Percentiles rank a stretch among this genome's conserved stretches.
Evolutionary conservation across 2,329 filamentous ascomycete species (phyloP).

Genomic region (Beauveria sp.): DNA sequence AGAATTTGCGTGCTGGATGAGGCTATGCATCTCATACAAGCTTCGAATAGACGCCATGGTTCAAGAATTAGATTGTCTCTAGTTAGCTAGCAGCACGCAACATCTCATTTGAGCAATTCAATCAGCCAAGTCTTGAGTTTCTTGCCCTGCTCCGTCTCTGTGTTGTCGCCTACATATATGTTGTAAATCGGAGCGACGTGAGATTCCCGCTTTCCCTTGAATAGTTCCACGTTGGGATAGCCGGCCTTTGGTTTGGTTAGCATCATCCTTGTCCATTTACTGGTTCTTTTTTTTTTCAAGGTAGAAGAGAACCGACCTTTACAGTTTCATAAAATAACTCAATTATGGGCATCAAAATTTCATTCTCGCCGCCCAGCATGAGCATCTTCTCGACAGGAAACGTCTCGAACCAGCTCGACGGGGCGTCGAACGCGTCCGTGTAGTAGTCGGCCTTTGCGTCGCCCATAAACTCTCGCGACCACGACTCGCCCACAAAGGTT

Average conservation of each 20-base stretch:
- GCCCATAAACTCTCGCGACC: slow-evolving; percentile 13
- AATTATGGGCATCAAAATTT: slow-evolving; percentile 16
- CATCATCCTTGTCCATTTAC: neutral
- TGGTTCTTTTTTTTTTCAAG: neutral
- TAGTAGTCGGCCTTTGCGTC: slow-evolving; percentile 14
- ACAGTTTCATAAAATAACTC: slow-evolving; percentile 15
- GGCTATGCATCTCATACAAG: no score
- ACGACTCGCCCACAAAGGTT: slow-evolving; percentile 10
- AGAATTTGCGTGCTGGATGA: no score
- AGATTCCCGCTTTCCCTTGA: slow-evolving; percentile 15
- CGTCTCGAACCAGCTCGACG: slow-evolving; percentile 16
- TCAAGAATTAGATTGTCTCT: neutral
- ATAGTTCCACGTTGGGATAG: slow-evolving; percentile 15
- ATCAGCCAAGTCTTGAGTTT: slow-evolving; percentile 17
- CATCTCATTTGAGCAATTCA: slow-evolving; percentile 10
- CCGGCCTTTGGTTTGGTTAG: slow-evolving; percentile 10
- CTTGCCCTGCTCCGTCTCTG: slow-evolving; percentile 17
- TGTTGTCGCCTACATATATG: slow-evolving; percentile 14
- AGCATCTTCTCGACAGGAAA: slow-evolving; percentile 15
- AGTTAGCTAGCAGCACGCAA: neutral
- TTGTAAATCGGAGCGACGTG: slow-evolving; percentile 19
- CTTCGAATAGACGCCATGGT: no score
- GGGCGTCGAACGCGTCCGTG: slow-evolving; percentile 15
- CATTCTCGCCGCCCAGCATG: slow-evolving; percentile 14
- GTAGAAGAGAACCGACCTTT: slow-evolving; percentile 8